Base-by-base conservation (phyloP, 352 stramenopile species). In the Pythium chondricola region DNA sequence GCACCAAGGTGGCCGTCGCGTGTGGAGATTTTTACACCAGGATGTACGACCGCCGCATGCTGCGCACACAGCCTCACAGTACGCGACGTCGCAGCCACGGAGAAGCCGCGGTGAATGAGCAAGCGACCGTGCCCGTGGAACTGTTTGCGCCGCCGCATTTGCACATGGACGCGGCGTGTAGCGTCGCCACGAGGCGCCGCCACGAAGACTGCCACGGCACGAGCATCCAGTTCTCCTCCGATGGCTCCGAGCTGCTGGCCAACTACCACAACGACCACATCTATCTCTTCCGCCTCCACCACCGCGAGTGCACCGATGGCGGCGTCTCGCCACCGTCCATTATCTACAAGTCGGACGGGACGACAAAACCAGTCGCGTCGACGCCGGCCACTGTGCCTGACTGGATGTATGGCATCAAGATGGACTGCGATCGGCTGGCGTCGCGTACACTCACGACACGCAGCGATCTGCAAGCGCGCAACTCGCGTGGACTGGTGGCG, bases 231-330 rank as follows among this genome's bases (percentile, higher is more conserved):
- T 93, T 89, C 52, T 89, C 63, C 43, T 75, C 50, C 43, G 69
- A 89, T 31, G 82, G 82, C 14, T 56, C 65, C 0, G 65, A 91
- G 37, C 56, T 93, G 13, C 63, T 93, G 14, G 68, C 78, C 8
- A 91, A 87, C 53, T 93, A 93, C 42, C 82, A 93, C 58, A 88
- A 83, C 46, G 82, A 93, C 38, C 77, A 93, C 33, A 89, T 93
- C 50, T 93, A 93, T 40, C 39, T 90, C 37, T 93, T 88, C 47
- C 63, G 73, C 37, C 69, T 87, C 14, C 65, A 74, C 46, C 43
- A 54, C 32, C 32, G 48, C 11, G 56, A 67, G 10, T 13, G 17
- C n/a, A 17, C 26, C 9, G 22, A 16, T 8, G 25, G 16, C n/a
- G 6, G 25, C 10, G 24, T 13, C 39, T 21, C n/a, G 9, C 53